Base-by-base conservation (phyloP, 495 filamentous ascomycete species). In the Penicillium salamii region DNA sequence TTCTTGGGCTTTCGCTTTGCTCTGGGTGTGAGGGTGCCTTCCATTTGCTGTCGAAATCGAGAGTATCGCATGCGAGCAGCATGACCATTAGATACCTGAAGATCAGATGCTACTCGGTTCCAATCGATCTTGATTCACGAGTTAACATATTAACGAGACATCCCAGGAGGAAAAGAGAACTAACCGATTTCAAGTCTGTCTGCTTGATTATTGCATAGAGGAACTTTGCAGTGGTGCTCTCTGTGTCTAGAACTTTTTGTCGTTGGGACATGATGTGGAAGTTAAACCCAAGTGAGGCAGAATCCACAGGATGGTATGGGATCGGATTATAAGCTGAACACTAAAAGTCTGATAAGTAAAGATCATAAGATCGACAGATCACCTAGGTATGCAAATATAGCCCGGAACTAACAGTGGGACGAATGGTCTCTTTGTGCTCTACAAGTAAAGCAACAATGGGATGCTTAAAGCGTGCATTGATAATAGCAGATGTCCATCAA, bases 21-120 rank as follows among this genome's bases (percentile, higher is more conserved):
- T 19, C 37, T 44, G 17, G 47, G 37, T 29, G 57, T 45, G 7
- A 65, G 56, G 11, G 68, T 50, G 7, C 76, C 76, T 48, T 84
- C 80, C 74, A 83, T 82, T 42, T 81, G 77, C 50, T 77, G 71
- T 49, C 71, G 72, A 70, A 89, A 88, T 33, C 87, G 82, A 17
- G 81, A 83, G 65, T 81, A 91, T 28, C 87, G 84, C 87, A 91
- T 91, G 37, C 87, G 84, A 24, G 87, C 86, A 7, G 87, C 87
- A 65, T 91, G 87, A 58, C 86, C 87, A 59, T 90, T 91, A 53
- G 85, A 86, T 49, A 90, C 88, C 45, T 78, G 73, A 2, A 77
- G 63, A 36, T 84, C 72, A 6, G 65, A 48, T 19, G 87, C 86
- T 19, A 91, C 85, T 46, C 74, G 64, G 53, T 78, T 83, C 87